phyloP scores from a whole-genome alignment of 2,329 filamentous ascomycete genomes.

The Cercospora berteroae region DNA sequence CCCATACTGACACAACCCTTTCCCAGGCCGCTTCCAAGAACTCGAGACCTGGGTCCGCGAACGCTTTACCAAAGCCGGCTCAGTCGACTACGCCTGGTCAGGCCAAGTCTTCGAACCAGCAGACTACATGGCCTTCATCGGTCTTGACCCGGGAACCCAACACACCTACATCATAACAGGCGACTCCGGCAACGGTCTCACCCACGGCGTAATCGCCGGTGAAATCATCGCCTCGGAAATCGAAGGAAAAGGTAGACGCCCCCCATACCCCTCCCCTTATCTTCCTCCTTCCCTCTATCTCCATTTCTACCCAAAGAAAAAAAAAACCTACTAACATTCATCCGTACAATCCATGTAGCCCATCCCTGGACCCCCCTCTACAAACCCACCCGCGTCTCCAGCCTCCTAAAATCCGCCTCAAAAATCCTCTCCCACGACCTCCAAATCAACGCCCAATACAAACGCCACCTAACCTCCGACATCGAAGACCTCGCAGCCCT shows the following conservation, averaged over 20 bases:
- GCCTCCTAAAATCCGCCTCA: constrained; percentile 47
- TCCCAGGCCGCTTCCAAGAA: constrained; percentile 45
- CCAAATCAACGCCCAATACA: constrained; percentile 58
- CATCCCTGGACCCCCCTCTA: constrained; percentile 55
- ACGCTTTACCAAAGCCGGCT: constrained; percentile 52
- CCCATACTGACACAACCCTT: background rate
- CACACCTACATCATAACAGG: constrained; percentile 57
- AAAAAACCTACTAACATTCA: too few species aligned
- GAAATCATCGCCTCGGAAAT: constrained; percentile 56
- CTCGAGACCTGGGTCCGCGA: constrained; percentile 55
- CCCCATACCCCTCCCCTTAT: background rate
- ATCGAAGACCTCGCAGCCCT: constrained; percentile 59
- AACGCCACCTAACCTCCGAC: constrained; percentile 54
- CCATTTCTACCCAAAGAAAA: too few species aligned
- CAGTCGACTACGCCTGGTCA: constrained; percentile 57
- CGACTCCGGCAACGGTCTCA: constrained; percentile 58
- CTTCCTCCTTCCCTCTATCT: too few species aligned
- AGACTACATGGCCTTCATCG: constrained; percentile 57
- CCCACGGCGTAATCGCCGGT: constrained; percentile 55
- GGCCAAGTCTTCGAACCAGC: constrained; percentile 58
- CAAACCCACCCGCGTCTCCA: constrained; percentile 49
- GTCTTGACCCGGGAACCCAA: constrained; percentile 53
- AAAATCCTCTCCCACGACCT: constrained; percentile 53
- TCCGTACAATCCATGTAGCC: too few species aligned
- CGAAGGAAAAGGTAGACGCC: constrained; percentile 37